Percentiles rank a stretch among this genome's conserved stretches.
These are phyloP conservation scores for Leucosporidium creatinivorum DNA, from an alignment of 768 basidiomycete genomes.

Conservation along the genomic window DNA sequence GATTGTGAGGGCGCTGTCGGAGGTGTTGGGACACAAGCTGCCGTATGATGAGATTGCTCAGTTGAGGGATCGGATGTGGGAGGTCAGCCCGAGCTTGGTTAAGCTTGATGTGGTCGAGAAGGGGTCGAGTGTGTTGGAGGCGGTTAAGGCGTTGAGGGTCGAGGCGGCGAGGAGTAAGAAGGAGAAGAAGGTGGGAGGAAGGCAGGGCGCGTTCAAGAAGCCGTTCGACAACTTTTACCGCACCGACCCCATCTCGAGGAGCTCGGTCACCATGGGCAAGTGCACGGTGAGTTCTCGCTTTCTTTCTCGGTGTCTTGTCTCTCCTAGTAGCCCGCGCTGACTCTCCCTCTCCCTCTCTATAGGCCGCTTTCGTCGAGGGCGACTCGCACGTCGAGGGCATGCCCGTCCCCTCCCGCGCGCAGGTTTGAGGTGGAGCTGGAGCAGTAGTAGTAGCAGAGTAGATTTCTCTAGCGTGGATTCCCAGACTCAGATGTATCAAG, in stretches of 20 bases:
- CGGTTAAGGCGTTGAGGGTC: conserved; percentile 25
- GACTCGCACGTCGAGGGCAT: too few species aligned
- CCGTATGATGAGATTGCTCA: conserved; percentile 82
- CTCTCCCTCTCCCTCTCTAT: too few species aligned
- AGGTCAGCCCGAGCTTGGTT: conserved; percentile 81
- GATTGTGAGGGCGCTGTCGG: conserved; percentile 64
- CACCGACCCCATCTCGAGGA: conserved; percentile 89
- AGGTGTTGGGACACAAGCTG: conserved; percentile 62
- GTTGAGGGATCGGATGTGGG: conserved; percentile 91
- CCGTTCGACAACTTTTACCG: conserved; percentile 91
- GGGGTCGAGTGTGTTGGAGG: conserved; percentile 49
- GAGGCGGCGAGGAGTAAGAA: conserved; percentile 15
- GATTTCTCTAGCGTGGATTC: too few species aligned
- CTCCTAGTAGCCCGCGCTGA: too few species aligned
- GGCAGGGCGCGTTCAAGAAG: conserved; percentile 54
- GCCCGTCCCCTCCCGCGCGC: too few species aligned
- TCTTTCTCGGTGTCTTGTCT: background rate
- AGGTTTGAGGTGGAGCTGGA: too few species aligned
- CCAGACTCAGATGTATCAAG: too few species aligned
- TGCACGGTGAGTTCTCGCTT: conserved; percentile 16
- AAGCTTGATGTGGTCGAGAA: conserved; percentile 74
- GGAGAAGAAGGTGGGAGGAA: conserved; percentile 8
- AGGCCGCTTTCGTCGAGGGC: too few species aligned
- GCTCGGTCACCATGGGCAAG: conserved; percentile 48
- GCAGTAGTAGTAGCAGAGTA: too few species aligned